Base-by-base conservation (phyloP, 495 filamentous ascomycete genomes). In the Pseudomonodictys pantanalensis region DNA sequence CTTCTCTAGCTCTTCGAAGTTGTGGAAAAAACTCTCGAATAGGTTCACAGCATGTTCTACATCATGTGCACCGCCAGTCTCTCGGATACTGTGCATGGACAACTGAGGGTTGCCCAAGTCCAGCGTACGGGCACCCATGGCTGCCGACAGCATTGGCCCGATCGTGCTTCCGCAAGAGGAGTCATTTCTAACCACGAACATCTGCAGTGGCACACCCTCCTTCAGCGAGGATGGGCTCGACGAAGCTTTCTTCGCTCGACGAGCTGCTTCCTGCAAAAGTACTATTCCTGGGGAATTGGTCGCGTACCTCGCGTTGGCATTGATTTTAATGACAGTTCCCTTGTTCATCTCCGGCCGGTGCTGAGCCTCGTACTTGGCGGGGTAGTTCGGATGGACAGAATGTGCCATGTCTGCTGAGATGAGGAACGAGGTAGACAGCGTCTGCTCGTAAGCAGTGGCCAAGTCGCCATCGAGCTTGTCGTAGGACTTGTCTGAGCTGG, bases 361-460 rank as follows among this genome's bases (percentile, higher is more conserved):
- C 60, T 88, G 86, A 33, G 82, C 71, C 76, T 99, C 93, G 73
- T 97, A 96, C 75, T 97, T 97, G 59, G 72, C 80, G 0, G 85
- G 76, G 73, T 96, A 97, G 76, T 99, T 99, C 32, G 93, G 93
- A 72, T 99, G 87, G 15, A 97, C 85, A 1, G 84, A 84, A 75
- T 99, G 93, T 2, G 95, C 91, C 92, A 97, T 97, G 71, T 99
- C 93, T 35, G 95, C 95, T 7, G 92, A 96, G 60, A 97, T 79
- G 38, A 99, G 82, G 78, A 99, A 96, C 1, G 90, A 96, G n/a
- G 86, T 88, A 23, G 89, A 80, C 44, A 96, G 82, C 12, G 89
- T 92, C 76, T 97, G 91, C 73, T 97, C 93, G 68, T 92, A 96
- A 29, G 92, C 91, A 10, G 92, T 96, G 7, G 82, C 69, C 12